These are phyloP conservation scores for Colletotrichum sp. DNA, from an alignment of 2,329 filamentous ascomycete genomes.

Conservation along the genomic window DNA sequence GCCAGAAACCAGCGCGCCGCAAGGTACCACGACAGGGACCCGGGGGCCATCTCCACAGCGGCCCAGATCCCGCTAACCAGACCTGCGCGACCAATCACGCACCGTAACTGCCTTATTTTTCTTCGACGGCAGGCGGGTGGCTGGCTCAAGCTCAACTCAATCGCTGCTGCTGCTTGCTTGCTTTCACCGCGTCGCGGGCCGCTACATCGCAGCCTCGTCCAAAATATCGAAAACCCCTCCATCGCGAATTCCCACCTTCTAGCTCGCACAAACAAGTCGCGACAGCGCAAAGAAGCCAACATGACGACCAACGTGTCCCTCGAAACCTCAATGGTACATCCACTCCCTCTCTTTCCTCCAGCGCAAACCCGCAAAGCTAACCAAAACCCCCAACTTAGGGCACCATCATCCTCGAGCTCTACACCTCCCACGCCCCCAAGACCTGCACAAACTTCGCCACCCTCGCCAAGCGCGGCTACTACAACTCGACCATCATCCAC, in stretches of 20 bases:
- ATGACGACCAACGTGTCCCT: slow-evolving; percentile 83
- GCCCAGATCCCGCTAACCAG: background rate
- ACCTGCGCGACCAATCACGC: background rate
- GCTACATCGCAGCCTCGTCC: slow-evolving; percentile 9
- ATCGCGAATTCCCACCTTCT: background rate
- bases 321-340: slow-evolving; percentile 81
- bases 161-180: background rate
- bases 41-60: background rate
- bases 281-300: slow-evolving; percentile 16
- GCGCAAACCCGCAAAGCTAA: background rate
- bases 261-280: background rate
- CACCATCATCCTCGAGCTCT: slow-evolving; percentile 85
- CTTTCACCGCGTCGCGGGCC: background rate
- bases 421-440: slow-evolving; percentile 85
- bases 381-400: slow-evolving; percentile 58
- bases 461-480: slow-evolving; percentile 84
- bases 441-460: slow-evolving; percentile 89
- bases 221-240: background rate
- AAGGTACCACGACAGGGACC: background rate
- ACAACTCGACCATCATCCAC: slow-evolving; percentile 86
- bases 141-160: slow-evolving; percentile 7
- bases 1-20: background rate
- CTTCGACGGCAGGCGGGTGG: background rate
- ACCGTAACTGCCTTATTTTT: background rate
- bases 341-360: background rate